phyloP scores from a whole-genome alignment of 805 yeast genomes.

The Candida adriatica region DNA sequence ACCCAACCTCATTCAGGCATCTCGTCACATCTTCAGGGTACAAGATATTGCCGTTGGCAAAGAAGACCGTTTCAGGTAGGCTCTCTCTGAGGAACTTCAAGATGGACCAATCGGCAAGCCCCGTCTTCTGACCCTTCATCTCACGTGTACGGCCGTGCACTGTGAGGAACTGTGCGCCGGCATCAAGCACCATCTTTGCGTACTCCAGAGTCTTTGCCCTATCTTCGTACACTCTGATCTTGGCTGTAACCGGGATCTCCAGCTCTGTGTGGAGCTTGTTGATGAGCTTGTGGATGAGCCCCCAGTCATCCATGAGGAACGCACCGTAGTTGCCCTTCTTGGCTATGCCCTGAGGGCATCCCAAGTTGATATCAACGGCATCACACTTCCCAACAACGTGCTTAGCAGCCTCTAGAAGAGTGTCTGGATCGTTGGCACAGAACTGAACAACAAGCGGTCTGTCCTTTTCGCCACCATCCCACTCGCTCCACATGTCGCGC shows the following conservation, averaged over 20 bases:
- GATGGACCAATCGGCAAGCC: constrained; percentile 88
- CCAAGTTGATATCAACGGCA: constrained; percentile 92
- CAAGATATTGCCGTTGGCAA: constrained; percentile 91
- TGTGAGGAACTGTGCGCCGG: constrained; percentile 94
- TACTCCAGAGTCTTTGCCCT: constrained; percentile 77
- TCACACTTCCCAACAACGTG: constrained; percentile 79
- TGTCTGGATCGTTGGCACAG: constrained; percentile 93
- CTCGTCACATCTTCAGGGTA: constrained; percentile 79
- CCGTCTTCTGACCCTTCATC: constrained; percentile 95
- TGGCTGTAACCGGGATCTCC: constrained; percentile 88
- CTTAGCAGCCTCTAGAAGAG: constrained; percentile 72
- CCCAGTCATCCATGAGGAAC: constrained; percentile 97
- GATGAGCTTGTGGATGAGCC: constrained; percentile 63
- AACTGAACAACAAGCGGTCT: constrained; percentile 91
- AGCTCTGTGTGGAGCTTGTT: constrained; percentile 66
- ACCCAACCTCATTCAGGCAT: constrained; percentile 53
- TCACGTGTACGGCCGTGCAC: constrained; percentile 96
- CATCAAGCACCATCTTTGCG: constrained; percentile 80
- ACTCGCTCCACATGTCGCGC: constrained; percentile 57
- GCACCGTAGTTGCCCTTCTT: constrained; percentile 92
- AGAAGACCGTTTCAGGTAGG: constrained; percentile 72
- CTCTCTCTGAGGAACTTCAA: constrained; percentile 71
- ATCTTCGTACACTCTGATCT: constrained; percentile 84
- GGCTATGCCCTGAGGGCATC: constrained; percentile 99
- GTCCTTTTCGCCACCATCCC: constrained; percentile 72